These are phyloP conservation scores for Hypericum androsaemum DNA, from an alignment of 345 rosid species.

Conservation along the genomic window DNA sequence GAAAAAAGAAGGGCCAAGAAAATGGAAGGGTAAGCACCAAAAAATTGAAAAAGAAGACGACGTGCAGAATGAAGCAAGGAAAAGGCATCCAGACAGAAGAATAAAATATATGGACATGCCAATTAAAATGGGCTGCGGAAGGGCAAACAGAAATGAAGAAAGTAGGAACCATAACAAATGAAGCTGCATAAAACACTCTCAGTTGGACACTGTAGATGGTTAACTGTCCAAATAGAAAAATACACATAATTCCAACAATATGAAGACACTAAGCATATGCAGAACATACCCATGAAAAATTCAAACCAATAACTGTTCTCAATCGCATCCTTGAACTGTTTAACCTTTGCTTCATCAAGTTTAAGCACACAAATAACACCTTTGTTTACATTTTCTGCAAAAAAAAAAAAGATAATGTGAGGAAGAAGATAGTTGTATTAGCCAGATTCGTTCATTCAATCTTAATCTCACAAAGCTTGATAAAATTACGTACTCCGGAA, in stretches of 20 bases:
- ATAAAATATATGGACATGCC: too few species aligned
- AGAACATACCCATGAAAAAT: slow-evolving; percentile 84
- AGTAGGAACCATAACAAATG: too few species aligned
- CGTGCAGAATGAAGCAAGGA: neutral
- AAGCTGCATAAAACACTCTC: too few species aligned
- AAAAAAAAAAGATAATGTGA: neutral
- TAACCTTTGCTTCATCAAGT: slow-evolving; percentile 60
- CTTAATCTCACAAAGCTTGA: neutral
- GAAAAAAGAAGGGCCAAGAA: slow-evolving; percentile 15
- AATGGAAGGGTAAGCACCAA: slow-evolving; percentile 14
- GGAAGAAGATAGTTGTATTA: too few species aligned
- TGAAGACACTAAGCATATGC: neutral
- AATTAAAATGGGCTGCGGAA: too few species aligned
- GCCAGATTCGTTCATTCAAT: too few species aligned
- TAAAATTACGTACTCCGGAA: slow-evolving; percentile 56
- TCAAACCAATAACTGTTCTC: slow-evolving; percentile 91
- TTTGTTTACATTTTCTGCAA: slow-evolving; percentile 57
- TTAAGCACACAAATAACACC: slow-evolving; percentile 46
- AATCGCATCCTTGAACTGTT: slow-evolving; percentile 76
- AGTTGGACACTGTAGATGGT: too few species aligned
- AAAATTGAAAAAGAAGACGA: neutral
- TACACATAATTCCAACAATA: too few species aligned
- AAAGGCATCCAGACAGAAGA: neutral
- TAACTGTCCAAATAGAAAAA: too few species aligned
- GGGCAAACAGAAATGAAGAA: too few species aligned